Conservation (phyloP, 495 filamentous ascomycete species). For the Podospora sp. region DNA sequence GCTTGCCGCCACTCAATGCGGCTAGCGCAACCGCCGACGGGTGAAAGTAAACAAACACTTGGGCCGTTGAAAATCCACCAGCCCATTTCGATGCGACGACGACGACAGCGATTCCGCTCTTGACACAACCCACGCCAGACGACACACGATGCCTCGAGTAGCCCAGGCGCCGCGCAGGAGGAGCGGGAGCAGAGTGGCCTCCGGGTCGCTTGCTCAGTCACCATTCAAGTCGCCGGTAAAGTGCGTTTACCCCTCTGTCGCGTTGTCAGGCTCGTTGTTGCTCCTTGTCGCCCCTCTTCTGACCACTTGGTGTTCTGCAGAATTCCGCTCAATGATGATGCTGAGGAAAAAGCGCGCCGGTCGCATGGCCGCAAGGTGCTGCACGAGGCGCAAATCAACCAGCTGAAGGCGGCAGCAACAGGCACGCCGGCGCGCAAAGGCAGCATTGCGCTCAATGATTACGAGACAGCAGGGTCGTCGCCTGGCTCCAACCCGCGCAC, state of each 20-base stretch:
- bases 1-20: no score
- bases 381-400: slow-evolving; percentile 88
- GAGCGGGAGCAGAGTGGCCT: slow-evolving; percentile 51
- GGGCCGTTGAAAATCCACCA: slow-evolving; percentile 15
- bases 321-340: slow-evolving; percentile 96
- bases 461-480: slow-evolving; percentile 56
- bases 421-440: slow-evolving; percentile 75
- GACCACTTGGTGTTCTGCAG: slow-evolving; percentile 28
- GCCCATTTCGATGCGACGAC: slow-evolving; percentile 14
- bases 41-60: slow-evolving; percentile 34
- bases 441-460: slow-evolving; percentile 60
- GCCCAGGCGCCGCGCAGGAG: slow-evolving; percentile 60
- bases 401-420: slow-evolving; percentile 80
- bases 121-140: slow-evolving; percentile 18
- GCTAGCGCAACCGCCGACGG: not conserved
- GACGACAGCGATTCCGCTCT: slow-evolving; percentile 7
- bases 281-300: slow-evolving; percentile 9
- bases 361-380: slow-evolving; percentile 84
- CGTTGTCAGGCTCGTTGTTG: not conserved
- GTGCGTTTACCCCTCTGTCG: slow-evolving; percentile 46
- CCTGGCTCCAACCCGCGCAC: slow-evolving; percentile 63
- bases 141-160: slow-evolving; percentile 70
- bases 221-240: slow-evolving; percentile 70
- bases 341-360: slow-evolving; percentile 84
- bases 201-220: slow-evolving; percentile 48